A percentile compares a stretch with the other conserved stretches of the same genome.
Evolutionary conservation across 352 stramenopile species (phyloP).

Genomic region (Phytophthora cajani): DNA sequence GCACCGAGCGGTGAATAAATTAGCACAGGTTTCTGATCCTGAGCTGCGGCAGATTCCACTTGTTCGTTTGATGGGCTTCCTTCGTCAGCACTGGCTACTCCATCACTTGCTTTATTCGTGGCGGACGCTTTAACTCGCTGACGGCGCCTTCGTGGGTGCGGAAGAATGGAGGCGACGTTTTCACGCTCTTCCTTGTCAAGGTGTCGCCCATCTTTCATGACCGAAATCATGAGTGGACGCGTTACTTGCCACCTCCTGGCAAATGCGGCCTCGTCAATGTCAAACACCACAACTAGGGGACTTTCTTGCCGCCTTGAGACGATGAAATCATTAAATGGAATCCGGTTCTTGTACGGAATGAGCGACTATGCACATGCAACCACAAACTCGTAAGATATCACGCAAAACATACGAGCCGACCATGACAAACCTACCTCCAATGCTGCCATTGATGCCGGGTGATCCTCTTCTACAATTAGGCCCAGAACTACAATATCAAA

Average conservation of each 20-base stretch:
- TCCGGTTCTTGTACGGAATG: constrained; percentile 50
- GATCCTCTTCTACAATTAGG: constrained; percentile 61
- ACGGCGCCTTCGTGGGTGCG: constrained; percentile 16
- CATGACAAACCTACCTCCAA: constrained; percentile 27
- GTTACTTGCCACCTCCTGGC: constrained; percentile 49
- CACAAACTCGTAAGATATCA: neutral
- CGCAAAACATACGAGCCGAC: neutral
- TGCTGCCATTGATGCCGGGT: constrained; percentile 40
- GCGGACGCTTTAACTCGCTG: constrained; percentile 4
- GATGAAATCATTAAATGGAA: constrained; percentile 71
- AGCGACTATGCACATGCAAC: constrained; percentile 29
- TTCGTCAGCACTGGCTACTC: constrained; percentile 15
- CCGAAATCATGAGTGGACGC: constrained; percentile 52
- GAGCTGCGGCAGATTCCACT: neutral
- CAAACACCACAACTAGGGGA: constrained; percentile 50
- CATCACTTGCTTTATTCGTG: constrained; percentile 9
- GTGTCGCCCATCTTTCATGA: constrained; percentile 53
- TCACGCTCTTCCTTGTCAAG: constrained; percentile 49
- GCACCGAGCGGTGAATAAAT: constrained; percentile 41
- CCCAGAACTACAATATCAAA: constrained; percentile 42
- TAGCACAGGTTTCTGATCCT: constrained; percentile 17
- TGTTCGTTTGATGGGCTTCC: neutral
- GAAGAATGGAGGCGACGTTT: constrained; percentile 29
- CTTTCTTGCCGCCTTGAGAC: constrained; percentile 33
- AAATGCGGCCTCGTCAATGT: constrained; percentile 59